phyloP scores from a whole-genome alignment of 2,329 filamentous ascomycete genomes.

The Hortaea sp. region DNA sequence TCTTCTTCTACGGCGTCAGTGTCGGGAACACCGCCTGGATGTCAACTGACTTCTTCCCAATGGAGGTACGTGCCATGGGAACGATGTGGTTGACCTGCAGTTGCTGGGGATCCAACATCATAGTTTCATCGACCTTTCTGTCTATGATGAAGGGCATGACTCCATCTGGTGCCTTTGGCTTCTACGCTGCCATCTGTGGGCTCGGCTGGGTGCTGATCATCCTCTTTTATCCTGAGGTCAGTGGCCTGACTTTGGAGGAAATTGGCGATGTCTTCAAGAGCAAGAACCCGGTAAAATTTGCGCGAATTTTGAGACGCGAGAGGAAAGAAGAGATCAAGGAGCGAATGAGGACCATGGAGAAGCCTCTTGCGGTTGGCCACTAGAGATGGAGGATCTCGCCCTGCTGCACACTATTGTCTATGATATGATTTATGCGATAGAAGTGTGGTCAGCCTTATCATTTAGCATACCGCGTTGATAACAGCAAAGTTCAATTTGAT shows the following conservation, averaged over 20 bases:
- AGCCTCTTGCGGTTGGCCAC: conserved; percentile 4
- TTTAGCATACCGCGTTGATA: too few species aligned
- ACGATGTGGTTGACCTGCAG: conserved; percentile 26
- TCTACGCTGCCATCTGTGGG: conserved; percentile 32
- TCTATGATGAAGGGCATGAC: conserved; percentile 30
- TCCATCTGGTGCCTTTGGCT: conserved; percentile 29
- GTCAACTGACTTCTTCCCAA: conserved; percentile 27
- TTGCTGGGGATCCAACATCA: conserved; percentile 23
- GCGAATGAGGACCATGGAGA: conserved; percentile 2
- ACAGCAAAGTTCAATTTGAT: too few species aligned
- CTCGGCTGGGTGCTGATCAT: conserved; percentile 29
- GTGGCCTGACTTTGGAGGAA: conserved; percentile 29
- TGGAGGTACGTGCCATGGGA: conserved; percentile 28
- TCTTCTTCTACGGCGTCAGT: conserved; percentile 23
- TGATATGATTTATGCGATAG: too few species aligned
- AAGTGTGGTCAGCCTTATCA: too few species aligned
- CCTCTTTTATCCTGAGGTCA: conserved; percentile 31
- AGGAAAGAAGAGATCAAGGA: conserved; percentile 19
- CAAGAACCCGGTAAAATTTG: conserved; percentile 27
- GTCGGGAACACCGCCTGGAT: conserved; percentile 29
- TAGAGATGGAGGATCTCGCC: neutral
- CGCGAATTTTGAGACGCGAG: conserved; percentile 24
- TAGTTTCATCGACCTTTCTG: conserved; percentile 29
- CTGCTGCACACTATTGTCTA: too few species aligned
- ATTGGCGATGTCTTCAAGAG: conserved; percentile 27